Evolutionary conservation across 2,329 filamentous ascomycete genomes (phyloP).

Genomic region (Aspergillus latus): DNA sequence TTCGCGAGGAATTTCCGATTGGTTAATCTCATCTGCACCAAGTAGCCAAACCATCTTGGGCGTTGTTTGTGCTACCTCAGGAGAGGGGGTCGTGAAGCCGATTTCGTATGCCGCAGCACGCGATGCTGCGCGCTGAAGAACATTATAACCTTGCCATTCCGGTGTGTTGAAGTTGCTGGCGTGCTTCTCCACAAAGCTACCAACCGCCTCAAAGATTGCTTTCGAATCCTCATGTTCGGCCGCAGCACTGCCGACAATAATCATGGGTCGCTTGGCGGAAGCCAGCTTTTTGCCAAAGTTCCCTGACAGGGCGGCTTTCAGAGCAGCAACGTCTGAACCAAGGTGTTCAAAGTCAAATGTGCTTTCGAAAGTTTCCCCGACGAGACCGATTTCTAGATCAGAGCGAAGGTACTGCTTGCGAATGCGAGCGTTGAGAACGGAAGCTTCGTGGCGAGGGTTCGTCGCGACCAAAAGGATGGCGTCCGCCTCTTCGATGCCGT

Average conservation of each 20-base stretch:
- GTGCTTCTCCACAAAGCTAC: conserved; percentile 90
- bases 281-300: conserved; percentile 91
- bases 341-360: conserved; percentile 96
- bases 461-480: conserved; percentile 88
- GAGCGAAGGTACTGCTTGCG: conserved; percentile 97
- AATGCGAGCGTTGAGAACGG: conserved; percentile 92
- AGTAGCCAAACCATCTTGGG: conserved; percentile 97
- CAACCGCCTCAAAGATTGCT: conserved; percentile 88
- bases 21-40: conserved; percentile 85
- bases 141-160: conserved; percentile 97
- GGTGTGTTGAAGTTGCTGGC: conserved; percentile 79
- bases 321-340: conserved; percentile 71
- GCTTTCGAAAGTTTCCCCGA: conserved; percentile 87
- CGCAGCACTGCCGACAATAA: conserved; percentile 88
- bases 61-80: conserved; percentile 75
- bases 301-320: conserved; percentile 83
- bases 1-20: conserved; percentile 86
- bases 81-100: conserved; percentile 84
- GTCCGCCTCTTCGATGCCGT: conserved; percentile 91
- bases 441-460: conserved; percentile 93
- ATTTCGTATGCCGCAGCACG: conserved; percentile 92
- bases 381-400: conserved; percentile 85
- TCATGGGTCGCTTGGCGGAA: conserved; percentile 88
- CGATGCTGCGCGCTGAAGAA: conserved; percentile 90
- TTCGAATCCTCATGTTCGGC: conserved; percentile 90